These are phyloP conservation scores for Patellifolia procumbens DNA, from an alignment of 179 eudicot species.

Conservation along the genomic window DNA sequence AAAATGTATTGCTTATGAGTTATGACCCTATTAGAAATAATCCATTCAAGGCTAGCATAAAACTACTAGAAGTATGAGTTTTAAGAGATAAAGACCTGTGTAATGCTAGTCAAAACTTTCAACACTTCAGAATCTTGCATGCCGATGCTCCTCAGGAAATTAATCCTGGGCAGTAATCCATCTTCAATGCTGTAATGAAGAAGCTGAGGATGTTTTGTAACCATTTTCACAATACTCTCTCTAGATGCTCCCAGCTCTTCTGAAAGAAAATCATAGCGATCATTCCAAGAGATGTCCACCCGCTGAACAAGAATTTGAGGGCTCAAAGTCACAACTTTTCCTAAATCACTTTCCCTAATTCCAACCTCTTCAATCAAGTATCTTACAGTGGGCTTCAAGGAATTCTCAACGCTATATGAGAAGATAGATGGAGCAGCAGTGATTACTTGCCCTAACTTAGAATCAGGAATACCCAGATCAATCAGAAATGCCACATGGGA, in stretches of 20 bases:
- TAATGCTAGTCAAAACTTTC: constrained; percentile 83
- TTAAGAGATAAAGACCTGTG: constrained; percentile 58
- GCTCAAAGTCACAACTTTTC: constrained; percentile 91
- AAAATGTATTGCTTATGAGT: background rate
- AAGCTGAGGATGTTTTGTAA: constrained; percentile 88
- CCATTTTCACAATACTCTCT: constrained; percentile 89
- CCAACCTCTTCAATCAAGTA: constrained; percentile 94
- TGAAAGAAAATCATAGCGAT: constrained; percentile 70
- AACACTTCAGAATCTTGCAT: constrained; percentile 74
- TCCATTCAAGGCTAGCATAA: constrained; percentile 7
- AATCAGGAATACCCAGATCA: constrained; percentile 74
- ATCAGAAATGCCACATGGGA: constrained; percentile 76
- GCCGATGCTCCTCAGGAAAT: constrained; percentile 91
- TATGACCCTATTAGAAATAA: no score
- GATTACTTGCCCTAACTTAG: constrained; percentile 79
- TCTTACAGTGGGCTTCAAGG: constrained; percentile 81
- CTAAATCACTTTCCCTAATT: constrained; percentile 65
- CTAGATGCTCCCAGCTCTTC: constrained; percentile 87
- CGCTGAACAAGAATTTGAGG: constrained; percentile 97
- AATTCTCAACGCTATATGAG: constrained; percentile 86
- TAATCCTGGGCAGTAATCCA: constrained; percentile 79
- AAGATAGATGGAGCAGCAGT: constrained; percentile 81
- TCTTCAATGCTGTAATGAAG: constrained; percentile 96
- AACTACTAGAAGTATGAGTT: background rate
- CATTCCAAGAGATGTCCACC: constrained; percentile 78